Conservation (phyloP, 352 stramenopile species). For the Phytophthora fragariae region DNA sequence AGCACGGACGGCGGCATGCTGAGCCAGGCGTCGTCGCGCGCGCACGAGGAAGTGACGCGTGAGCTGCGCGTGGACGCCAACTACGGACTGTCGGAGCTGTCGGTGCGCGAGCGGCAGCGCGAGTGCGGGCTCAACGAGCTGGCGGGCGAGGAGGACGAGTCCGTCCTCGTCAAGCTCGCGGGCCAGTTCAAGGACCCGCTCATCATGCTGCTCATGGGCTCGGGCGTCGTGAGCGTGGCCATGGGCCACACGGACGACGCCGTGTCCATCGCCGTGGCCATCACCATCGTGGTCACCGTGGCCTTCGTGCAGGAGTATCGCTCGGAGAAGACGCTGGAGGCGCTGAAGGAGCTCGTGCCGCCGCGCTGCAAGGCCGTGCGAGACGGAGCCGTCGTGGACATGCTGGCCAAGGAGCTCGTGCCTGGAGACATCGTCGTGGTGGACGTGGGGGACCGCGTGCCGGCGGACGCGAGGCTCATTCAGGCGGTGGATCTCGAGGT, state of each 20-base stretch:
- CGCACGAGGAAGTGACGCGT: slow-evolving; percentile 65
- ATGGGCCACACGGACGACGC: slow-evolving; percentile 97
- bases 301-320: slow-evolving; percentile 93
- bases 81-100: slow-evolving; percentile 64
- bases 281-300: slow-evolving; percentile 98
- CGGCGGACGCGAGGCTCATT: slow-evolving; percentile 91
- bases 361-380: slow-evolving; percentile 71
- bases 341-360: slow-evolving; percentile 83
- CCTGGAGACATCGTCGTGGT: slow-evolving; percentile 91
- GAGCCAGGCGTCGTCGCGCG: slow-evolving; percentile 50
- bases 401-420: slow-evolving; percentile 81
- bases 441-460: slow-evolving; percentile 93
- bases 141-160: slow-evolving; percentile 77
- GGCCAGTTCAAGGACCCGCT: slow-evolving; percentile 98
- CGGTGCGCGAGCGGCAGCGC: slow-evolving; percentile 67
- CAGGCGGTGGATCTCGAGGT: slow-evolving; percentile 90
- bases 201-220: slow-evolving; percentile 96
- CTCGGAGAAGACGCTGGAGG: slow-evolving; percentile 88
- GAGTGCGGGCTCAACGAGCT: slow-evolving; percentile 80
- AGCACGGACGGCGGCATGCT: slow-evolving; percentile 28
- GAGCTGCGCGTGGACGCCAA: slow-evolving; percentile 74
- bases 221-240: slow-evolving; percentile 89
- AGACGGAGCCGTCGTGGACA: slow-evolving; percentile 63
- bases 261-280: slow-evolving; percentile 95
- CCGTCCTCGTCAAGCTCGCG: slow-evolving; percentile 92